These are phyloP conservation scores for Diophrys appendiculata DNA, from an alignment of 73 alveolate species.

Conservation along the genomic window DNA sequence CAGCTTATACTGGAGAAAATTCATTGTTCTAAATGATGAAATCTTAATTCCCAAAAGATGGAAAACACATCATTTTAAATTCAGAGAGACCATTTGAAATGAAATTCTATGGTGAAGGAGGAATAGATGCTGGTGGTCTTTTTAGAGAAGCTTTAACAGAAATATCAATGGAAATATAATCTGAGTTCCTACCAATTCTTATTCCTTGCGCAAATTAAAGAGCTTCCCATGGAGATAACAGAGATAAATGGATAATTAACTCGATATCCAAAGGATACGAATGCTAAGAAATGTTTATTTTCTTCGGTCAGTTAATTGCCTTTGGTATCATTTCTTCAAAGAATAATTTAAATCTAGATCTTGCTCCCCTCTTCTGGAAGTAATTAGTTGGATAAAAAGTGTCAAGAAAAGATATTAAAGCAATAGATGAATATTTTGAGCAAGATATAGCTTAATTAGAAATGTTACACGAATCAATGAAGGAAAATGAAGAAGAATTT, in stretches of 20 bases:
- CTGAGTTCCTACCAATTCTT: slow-evolving; percentile 77
- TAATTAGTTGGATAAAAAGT: slow-evolving; percentile 51
- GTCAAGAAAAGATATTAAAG: slow-evolving; percentile 43
- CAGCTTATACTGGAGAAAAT: no score
- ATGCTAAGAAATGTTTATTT: slow-evolving; percentile 72
- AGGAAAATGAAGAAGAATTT: slow-evolving; percentile 71
- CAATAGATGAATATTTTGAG: slow-evolving; percentile 36
- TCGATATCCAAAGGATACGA: slow-evolving; percentile 77
- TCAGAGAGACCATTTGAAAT: neutral
- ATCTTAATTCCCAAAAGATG: no score
- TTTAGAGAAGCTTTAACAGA: slow-evolving; percentile 80
- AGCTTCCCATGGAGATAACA: slow-evolving; percentile 78
- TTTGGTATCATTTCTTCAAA: slow-evolving; percentile 71
- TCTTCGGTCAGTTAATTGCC: slow-evolving; percentile 82
- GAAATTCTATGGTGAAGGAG: slow-evolving; percentile 81
- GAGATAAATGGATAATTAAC: slow-evolving; percentile 84
- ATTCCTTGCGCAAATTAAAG: slow-evolving; percentile 86
- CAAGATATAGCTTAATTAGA: neutral
- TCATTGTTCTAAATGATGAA: no score
- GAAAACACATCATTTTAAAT: no score
- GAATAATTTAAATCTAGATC: slow-evolving; percentile 66
- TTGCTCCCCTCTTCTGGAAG: slow-evolving; percentile 86
- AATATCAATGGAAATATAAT: slow-evolving; percentile 73
- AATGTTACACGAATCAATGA: neutral
- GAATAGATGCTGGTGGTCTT: slow-evolving; percentile 94